Percentiles rank a stretch among this genome's conserved stretches.
These are phyloP conservation scores for Kwoniella botswanensis DNA, from an alignment of 768 basidiomycete genomes.

Conservation along the genomic window DNA sequence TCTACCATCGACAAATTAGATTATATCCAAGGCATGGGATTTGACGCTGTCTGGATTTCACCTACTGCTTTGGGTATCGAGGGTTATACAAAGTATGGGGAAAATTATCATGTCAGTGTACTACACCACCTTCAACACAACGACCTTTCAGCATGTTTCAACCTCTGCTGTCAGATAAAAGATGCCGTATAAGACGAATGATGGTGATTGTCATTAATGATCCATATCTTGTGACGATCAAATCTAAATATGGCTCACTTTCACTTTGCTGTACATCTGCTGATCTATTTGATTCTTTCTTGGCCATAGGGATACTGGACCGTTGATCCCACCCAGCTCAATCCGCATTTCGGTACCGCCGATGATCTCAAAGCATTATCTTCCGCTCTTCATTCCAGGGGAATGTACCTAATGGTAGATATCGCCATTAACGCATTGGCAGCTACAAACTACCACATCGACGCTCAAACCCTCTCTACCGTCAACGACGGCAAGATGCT, in stretches of 20 bases:
- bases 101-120: slow-evolving; percentile 55
- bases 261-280: too few species aligned
- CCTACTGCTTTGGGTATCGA: slow-evolving; percentile 55
- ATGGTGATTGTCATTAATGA: too few species aligned
- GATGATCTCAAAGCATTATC: slow-evolving; percentile 56
- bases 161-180: too few species aligned
- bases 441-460: slow-evolving; percentile 28
- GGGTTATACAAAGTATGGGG: slow-evolving; percentile 47
- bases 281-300: not conserved
- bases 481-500: slow-evolving; percentile 35
- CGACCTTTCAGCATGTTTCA: too few species aligned
- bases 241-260: too few species aligned
- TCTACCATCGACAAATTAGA: slow-evolving; percentile 52
- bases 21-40: slow-evolving; percentile 58
- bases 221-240: too few species aligned
- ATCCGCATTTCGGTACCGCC: slow-evolving; percentile 53
- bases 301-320: slow-evolving; percentile 49
- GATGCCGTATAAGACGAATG: too few species aligned
- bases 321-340: slow-evolving; percentile 50
- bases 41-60: slow-evolving; percentile 58
- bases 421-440: slow-evolving; percentile 45
- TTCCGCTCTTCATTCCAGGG: slow-evolving; percentile 46
- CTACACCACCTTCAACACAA: not conserved
- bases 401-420: slow-evolving; percentile 59
- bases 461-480: slow-evolving; percentile 26